Evolutionary conservation across 2,329 filamentous ascomycete genomes (phyloP).

Genomic region (Colletotrichum paranaense): DNA sequence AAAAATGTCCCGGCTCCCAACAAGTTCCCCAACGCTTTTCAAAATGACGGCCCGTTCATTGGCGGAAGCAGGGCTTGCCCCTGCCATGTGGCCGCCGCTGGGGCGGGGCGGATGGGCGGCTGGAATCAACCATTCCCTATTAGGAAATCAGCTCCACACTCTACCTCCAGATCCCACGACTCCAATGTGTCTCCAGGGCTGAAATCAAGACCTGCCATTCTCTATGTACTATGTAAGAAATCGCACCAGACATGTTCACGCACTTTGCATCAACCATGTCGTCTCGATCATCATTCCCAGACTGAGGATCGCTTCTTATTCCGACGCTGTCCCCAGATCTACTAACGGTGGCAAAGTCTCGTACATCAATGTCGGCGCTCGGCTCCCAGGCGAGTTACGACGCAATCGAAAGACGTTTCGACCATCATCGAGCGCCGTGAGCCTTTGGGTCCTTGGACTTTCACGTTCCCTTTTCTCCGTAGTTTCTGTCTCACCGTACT

Average conservation of each 20-base stretch:
- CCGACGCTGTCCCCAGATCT: not conserved
- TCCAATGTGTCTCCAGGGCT: slow-evolving; percentile 16
- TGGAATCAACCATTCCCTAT: slow-evolving; percentile 19
- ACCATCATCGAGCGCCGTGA: slow-evolving; percentile 8
- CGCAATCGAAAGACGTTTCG: slow-evolving; percentile 12
- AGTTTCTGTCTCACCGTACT: not conserved
- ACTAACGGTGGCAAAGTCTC: not conserved
- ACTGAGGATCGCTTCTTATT: not conserved
- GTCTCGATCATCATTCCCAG: not conserved
- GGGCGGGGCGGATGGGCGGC: slow-evolving; percentile 30
- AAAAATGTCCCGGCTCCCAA: slow-evolving; percentile 30
- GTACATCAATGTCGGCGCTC: not conserved
- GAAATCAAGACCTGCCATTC: not conserved
- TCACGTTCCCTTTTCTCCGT: not conserved
- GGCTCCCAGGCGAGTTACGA: not conserved
- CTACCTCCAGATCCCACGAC: slow-evolving; percentile 7
- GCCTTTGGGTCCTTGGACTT: not conserved
- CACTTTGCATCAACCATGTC: not conserved
- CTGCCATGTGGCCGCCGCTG: slow-evolving; percentile 29
- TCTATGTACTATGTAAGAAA: not conserved
- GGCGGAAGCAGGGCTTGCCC: slow-evolving; percentile 16
- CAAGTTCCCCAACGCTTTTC: slow-evolving; percentile 36
- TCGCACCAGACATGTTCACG: not conserved
- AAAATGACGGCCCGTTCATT: slow-evolving; percentile 25
- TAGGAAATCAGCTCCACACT: not conserved